These are phyloP conservation scores for Santalum album DNA, from an alignment of 164 flowering plant species.

Conservation along the genomic window DNA sequence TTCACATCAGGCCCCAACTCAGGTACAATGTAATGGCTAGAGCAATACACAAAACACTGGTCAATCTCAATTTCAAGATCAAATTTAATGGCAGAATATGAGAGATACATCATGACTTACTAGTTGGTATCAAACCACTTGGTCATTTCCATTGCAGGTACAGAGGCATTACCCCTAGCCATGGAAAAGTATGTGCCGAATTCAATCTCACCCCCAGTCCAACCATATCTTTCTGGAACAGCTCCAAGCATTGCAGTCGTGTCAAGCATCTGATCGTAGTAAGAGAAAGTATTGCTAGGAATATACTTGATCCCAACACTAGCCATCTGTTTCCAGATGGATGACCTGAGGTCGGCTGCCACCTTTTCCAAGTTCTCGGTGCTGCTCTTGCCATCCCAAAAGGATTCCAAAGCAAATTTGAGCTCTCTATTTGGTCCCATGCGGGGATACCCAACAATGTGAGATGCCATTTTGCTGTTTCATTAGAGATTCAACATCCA, in stretches of 20 bases:
- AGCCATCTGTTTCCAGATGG: slow-evolving; percentile 84
- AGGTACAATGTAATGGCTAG: slow-evolving; percentile 91
- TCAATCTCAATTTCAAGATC: neutral
- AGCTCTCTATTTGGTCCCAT: slow-evolving; percentile 94
- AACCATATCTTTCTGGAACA: slow-evolving; percentile 63
- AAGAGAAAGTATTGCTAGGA: slow-evolving; percentile 82
- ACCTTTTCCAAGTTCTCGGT: slow-evolving; percentile 72
- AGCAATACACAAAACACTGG: neutral
- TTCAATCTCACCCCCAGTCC: slow-evolving; percentile 74
- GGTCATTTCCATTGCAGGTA: slow-evolving; percentile 95
- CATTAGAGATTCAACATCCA: slow-evolving; percentile 1
- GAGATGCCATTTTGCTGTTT: slow-evolving; percentile 70
- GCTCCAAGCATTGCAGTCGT: slow-evolving; percentile 82
- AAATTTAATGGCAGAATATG: neutral
- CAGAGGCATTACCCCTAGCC: slow-evolving; percentile 85
- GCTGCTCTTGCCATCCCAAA: slow-evolving; percentile 82
- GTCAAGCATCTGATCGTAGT: slow-evolving; percentile 77
- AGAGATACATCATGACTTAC: slow-evolving; percentile 47
- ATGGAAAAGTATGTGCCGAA: slow-evolving; percentile 74
- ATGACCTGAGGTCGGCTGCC: slow-evolving; percentile 52
- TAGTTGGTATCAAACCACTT: slow-evolving; percentile 97
- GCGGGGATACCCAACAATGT: slow-evolving; percentile 83
- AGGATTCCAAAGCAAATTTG: slow-evolving; percentile 78
- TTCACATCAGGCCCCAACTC: slow-evolving; percentile 6
- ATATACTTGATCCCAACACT: slow-evolving; percentile 68